Evolutionary conservation across 2,329 filamentous ascomycete genomes (phyloP).

Genomic region (Ophiosphaerella korrae): DNA sequence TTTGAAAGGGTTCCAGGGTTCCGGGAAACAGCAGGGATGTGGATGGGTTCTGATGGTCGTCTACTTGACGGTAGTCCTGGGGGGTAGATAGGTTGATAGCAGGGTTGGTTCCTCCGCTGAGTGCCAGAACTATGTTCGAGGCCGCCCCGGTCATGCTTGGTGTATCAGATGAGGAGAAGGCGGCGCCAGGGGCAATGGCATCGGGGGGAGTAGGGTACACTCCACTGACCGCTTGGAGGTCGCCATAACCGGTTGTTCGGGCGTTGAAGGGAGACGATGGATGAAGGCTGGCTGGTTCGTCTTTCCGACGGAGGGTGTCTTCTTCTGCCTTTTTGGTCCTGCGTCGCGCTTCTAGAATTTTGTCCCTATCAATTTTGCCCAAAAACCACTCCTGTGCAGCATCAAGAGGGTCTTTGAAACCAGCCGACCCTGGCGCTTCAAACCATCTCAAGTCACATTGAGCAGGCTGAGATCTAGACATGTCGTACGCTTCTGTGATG

Average conservation of each 20-base stretch:
- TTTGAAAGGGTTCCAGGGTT: slow-evolving; percentile 28
- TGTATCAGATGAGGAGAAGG: slow-evolving; percentile 33
- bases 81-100: slow-evolving; percentile 41
- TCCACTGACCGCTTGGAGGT: slow-evolving; percentile 43
- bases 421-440: slow-evolving; percentile 28
- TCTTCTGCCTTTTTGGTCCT: slow-evolving; percentile 54
- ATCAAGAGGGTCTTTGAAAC: slow-evolving; percentile 45
- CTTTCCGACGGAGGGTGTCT: slow-evolving; percentile 48
- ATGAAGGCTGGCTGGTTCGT: slow-evolving; percentile 32
- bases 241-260: slow-evolving; percentile 40
- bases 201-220: slow-evolving; percentile 51
- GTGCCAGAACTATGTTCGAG: slow-evolving; percentile 34
- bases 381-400: slow-evolving; percentile 45
- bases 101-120: slow-evolving; percentile 34
- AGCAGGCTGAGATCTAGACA: slow-evolving; percentile 1
- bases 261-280: slow-evolving; percentile 47
- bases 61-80: slow-evolving; percentile 21
- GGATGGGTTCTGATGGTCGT: slow-evolving; percentile 23
- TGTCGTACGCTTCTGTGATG: background rate
- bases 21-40: slow-evolving; percentile 32
- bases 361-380: slow-evolving; percentile 43
- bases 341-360: slow-evolving; percentile 44
- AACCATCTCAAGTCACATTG: slow-evolving; percentile 35
- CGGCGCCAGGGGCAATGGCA: slow-evolving; percentile 39
- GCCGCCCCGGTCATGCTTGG: slow-evolving; percentile 31